phyloP scores from a whole-genome alignment of 805 yeast genomes.

The Suhomyces pyralidae region DNA sequence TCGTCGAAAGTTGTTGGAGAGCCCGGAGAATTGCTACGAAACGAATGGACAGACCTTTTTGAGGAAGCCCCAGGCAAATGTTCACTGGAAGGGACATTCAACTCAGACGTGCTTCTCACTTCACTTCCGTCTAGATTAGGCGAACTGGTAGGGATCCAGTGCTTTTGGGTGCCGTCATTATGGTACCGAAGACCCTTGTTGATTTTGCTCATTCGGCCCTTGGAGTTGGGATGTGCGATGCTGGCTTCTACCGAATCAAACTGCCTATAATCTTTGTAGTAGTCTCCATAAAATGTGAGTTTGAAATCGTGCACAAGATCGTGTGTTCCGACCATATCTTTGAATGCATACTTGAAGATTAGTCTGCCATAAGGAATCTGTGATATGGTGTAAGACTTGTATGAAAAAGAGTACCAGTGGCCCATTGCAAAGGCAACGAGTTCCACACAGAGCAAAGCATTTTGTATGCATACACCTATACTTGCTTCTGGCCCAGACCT shows the following conservation, averaged over 20 bases:
- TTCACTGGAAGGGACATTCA: slow-evolving; percentile 2
- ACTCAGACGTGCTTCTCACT: slow-evolving; percentile 28
- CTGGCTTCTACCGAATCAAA: slow-evolving; percentile 79
- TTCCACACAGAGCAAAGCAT: slow-evolving; percentile 77
- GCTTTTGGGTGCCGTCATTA: slow-evolving; percentile 72
- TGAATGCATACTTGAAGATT: slow-evolving; percentile 57
- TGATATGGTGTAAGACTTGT: slow-evolving; percentile 62
- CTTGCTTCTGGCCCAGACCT: slow-evolving; percentile 24
- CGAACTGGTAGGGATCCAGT: slow-evolving; percentile 58
- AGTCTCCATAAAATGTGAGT: slow-evolving; percentile 64
- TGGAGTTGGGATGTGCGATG: slow-evolving; percentile 65
- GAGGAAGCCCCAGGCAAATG: slow-evolving; percentile 20
- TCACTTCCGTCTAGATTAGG: slow-evolving; percentile 6
- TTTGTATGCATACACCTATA: slow-evolving; percentile 64
- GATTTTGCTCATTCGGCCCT: slow-evolving; percentile 63
- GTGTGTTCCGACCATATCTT: slow-evolving; percentile 72
- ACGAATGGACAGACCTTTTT: not conserved
- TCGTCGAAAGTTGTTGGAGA: slow-evolving; percentile 19
- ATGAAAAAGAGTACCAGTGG: slow-evolving; percentile 86
- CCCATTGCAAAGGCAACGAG: slow-evolving; percentile 81
- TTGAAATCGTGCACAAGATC: slow-evolving; percentile 80
- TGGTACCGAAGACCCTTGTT: slow-evolving; percentile 81
- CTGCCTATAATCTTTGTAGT: slow-evolving; percentile 69
- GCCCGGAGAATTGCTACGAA: slow-evolving; percentile 10
- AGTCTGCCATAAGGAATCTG: slow-evolving; percentile 68